phyloP scores from a whole-genome alignment of 345 rosid species.

The Capsella bursapastoris region DNA sequence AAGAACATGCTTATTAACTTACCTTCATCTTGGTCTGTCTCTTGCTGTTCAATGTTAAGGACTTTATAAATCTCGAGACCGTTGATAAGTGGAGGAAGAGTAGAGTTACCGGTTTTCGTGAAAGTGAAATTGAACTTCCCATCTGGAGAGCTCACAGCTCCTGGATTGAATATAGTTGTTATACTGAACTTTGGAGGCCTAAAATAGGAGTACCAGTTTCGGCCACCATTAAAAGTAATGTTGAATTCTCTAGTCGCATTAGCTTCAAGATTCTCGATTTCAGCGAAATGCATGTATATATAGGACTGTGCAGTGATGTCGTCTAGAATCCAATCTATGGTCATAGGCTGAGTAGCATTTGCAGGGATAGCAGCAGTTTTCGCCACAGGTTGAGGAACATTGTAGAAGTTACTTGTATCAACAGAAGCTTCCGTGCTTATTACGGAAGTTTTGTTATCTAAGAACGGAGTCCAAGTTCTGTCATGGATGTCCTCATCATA shows the following conservation, averaged over 20 bases:
- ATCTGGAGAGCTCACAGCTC: slow-evolving; percentile 29
- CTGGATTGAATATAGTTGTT: slow-evolving; percentile 32
- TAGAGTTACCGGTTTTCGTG: slow-evolving; percentile 30
- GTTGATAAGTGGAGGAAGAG: slow-evolving; percentile 49
- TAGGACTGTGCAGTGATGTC: slow-evolving; percentile 26
- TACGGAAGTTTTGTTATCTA: background rate
- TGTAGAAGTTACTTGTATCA: slow-evolving; percentile 5
- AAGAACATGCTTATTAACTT: background rate
- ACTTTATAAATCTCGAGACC: slow-evolving; percentile 48
- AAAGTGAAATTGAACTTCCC: slow-evolving; percentile 33
- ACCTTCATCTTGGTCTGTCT: slow-evolving; percentile 48
- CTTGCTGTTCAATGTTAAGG: slow-evolving; percentile 14
- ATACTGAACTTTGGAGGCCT: slow-evolving; percentile 35
- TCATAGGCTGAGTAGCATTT: slow-evolving; percentile 23
- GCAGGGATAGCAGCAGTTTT: slow-evolving; percentile 43
- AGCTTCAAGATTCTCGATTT: slow-evolving; percentile 34
- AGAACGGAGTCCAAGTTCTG: slow-evolving; percentile 47
- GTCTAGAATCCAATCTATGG: background rate
- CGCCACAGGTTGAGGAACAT: slow-evolving; percentile 41
- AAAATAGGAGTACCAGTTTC: slow-evolving; percentile 19
- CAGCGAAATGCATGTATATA: slow-evolving; percentile 58
- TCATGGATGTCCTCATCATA: slow-evolving; percentile 50
- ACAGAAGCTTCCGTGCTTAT: background rate
- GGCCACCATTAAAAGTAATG: slow-evolving; percentile 41
- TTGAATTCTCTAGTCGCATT: slow-evolving; percentile 46